These are phyloP conservation scores for Gnaphalium uliginosum DNA, from an alignment of 129 eudicot species.

Conservation along the genomic window DNA sequence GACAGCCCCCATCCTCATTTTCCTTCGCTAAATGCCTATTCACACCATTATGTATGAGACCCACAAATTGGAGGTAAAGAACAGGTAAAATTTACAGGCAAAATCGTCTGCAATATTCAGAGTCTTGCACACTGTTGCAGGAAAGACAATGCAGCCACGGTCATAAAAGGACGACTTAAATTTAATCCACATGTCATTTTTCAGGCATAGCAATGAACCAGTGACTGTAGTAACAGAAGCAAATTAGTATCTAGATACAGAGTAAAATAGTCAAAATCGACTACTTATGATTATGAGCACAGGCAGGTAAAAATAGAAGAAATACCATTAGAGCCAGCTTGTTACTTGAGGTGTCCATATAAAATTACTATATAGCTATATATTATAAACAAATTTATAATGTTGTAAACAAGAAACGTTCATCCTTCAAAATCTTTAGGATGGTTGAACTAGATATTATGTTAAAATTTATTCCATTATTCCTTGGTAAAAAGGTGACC, in stretches of 20 bases:
- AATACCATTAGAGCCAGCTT: too few relatives aligned
- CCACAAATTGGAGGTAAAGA: too few relatives aligned
- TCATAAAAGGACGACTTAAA: background rate
- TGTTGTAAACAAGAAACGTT: background rate
- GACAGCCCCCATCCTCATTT: too few relatives aligned
- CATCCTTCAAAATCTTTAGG: conserved; percentile 6
- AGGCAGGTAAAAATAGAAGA: background rate
- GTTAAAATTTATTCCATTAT: background rate
- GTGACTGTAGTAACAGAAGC: too few relatives aligned
- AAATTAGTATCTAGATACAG: background rate
- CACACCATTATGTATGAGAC: too few relatives aligned
- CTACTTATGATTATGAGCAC: background rate
- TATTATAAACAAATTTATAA: background rate
- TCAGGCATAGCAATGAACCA: too few relatives aligned
- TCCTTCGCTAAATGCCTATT: too few relatives aligned
- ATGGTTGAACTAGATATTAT: background rate
- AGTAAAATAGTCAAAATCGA: background rate
- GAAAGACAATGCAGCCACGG: background rate
- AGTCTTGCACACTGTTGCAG: conserved; percentile 4
- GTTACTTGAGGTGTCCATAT: background rate
- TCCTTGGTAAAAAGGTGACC: conserved; percentile 13
- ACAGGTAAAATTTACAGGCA: background rate
- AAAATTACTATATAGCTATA: background rate
- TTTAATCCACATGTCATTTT: background rate
- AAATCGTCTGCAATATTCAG: conserved; percentile 1